A percentile compares a stretch with the other conserved stretches of the same genome.
Evolutionary conservation across 108 stramenopile genomes (phyloP).

Genomic region (Cyclostephanos invisitatus): DNA sequence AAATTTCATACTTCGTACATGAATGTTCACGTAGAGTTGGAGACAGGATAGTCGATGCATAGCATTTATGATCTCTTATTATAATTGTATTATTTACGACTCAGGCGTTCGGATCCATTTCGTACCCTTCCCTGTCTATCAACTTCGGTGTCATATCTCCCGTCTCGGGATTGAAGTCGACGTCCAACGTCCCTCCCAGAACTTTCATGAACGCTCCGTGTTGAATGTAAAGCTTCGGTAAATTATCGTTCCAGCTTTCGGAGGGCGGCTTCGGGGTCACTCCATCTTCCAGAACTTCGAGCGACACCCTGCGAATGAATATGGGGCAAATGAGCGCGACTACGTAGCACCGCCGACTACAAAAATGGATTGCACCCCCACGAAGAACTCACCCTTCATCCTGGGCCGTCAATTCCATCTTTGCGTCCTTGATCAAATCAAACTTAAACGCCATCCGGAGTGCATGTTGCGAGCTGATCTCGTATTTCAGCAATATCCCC

Average conservation of each 20-base stretch:
- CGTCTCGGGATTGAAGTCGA: conserved; percentile 56
- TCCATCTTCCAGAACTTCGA: conserved; percentile 77
- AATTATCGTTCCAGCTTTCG: conserved; percentile 62
- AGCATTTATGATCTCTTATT: not conserved
- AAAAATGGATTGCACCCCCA: not conserved
- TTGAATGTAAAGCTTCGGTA: conserved; percentile 78
- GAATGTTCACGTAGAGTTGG: not conserved
- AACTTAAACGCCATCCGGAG: conserved; percentile 87
- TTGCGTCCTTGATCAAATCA: conserved; percentile 60
- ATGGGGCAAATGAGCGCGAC: not conserved
- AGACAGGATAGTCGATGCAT: too few species aligned
- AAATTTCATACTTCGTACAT: not conserved
- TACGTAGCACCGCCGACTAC: not conserved
- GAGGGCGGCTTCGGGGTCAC: conserved; percentile 63
- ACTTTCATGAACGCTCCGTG: conserved; percentile 85
- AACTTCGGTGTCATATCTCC: conserved; percentile 55
- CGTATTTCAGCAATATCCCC: conserved; percentile 72
- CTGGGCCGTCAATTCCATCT: conserved; percentile 46
- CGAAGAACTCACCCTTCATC: conserved; percentile 68
- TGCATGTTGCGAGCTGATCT: conserved; percentile 66
- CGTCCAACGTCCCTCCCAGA: conserved; percentile 71
- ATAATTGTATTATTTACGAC: not conserved
- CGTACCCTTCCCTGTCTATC: conserved; percentile 71
- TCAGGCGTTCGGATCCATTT: conserved; percentile 79
- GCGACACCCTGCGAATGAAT: conserved; percentile 54